A percentile compares a stretch with the other conserved stretches of the same genome.
Evolutionary conservation across 805 yeast species (phyloP).

Genomic region (Kregervanrija fluxuum): DNA sequence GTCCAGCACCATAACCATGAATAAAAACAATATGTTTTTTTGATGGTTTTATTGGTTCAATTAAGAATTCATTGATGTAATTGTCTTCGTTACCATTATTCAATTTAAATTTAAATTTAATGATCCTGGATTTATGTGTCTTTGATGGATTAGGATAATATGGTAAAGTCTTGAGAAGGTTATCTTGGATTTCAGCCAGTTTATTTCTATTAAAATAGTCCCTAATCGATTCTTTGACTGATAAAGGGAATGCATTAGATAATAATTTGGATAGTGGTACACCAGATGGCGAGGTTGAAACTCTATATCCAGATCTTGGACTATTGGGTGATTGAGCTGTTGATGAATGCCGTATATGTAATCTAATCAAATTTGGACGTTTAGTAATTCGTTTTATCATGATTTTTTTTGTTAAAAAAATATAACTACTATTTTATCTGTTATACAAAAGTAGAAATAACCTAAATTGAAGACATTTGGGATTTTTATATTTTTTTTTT

Average conservation of each 20-base stretch:
- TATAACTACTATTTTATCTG: too few relatives aligned
- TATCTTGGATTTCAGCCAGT: slow-evolving; percentile 29
- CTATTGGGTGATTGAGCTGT: neutral
- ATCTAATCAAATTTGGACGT: too few relatives aligned
- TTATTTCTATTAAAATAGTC: slow-evolving; percentile 35
- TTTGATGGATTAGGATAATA: slow-evolving; percentile 50
- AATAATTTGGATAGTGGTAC: slow-evolving; percentile 51
- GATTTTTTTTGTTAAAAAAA: too few relatives aligned
- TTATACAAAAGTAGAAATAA: too few relatives aligned
- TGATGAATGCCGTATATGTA: too few relatives aligned
- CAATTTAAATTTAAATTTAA: slow-evolving; percentile 49
- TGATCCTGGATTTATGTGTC: slow-evolving; percentile 36
- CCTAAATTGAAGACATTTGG: too few relatives aligned
- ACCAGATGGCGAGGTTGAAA: slow-evolving; percentile 63
- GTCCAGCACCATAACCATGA: slow-evolving; percentile 93
- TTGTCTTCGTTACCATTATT: slow-evolving; percentile 27
- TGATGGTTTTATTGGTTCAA: slow-evolving; percentile 33
- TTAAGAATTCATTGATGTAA: slow-evolving; percentile 69
- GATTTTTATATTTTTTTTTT: too few relatives aligned
- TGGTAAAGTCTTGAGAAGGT: slow-evolving; percentile 46
- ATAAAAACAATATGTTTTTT: slow-evolving; percentile 57
- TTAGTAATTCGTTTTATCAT: too few relatives aligned
- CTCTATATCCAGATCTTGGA: slow-evolving; percentile 26
- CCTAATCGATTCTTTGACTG: slow-evolving; percentile 41
- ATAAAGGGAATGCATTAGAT: slow-evolving; percentile 51